Conservation (phyloP, 148 eudicot genomes). For the Rhododendron ferrugineum region DNA sequence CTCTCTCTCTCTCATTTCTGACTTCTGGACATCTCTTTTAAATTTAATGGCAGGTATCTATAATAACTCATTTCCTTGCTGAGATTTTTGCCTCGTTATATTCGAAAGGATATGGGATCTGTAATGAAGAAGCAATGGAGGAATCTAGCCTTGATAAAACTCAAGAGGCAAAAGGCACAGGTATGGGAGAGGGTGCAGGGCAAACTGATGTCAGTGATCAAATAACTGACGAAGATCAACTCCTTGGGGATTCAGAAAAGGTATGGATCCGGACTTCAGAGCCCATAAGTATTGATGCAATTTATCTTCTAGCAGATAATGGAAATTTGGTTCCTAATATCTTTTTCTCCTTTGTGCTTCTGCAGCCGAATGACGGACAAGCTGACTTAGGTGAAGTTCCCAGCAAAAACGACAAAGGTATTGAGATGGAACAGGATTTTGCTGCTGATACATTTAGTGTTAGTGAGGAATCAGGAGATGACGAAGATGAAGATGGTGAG, state of each 20-base stretch:
- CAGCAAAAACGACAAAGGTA: slow-evolving; percentile 59
- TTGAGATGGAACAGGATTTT: slow-evolving; percentile 82
- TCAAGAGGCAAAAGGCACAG: slow-evolving; percentile 78
- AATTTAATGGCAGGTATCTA: slow-evolving; percentile 47
- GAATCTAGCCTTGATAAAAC: slow-evolving; percentile 36
- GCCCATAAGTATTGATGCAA: background rate
- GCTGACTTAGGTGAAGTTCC: slow-evolving; percentile 50
- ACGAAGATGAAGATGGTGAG: slow-evolving; percentile 39
- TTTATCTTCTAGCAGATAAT: background rate
- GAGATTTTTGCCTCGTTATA: slow-evolving; percentile 61
- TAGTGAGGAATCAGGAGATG: slow-evolving; percentile 85
- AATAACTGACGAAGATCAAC: slow-evolving; percentile 86
- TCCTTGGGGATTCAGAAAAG: slow-evolving; percentile 69
- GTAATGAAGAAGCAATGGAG: slow-evolving; percentile 51
- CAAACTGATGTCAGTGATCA: slow-evolving; percentile 81
- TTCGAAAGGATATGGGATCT: slow-evolving; percentile 69
- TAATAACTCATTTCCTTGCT: slow-evolving; percentile 60
- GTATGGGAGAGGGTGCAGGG: slow-evolving; percentile 94
- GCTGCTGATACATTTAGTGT: slow-evolving; percentile 52
- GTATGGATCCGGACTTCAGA: slow-evolving; percentile 23
- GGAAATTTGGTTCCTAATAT: background rate
- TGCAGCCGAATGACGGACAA: slow-evolving; percentile 57
- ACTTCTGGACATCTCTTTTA: background rate
- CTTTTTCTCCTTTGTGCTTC: slow-evolving; percentile 9
- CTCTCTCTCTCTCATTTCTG: background rate